phyloP scores from a whole-genome alignment of 2,329 filamentous ascomycete genomes.

The Colletotrichum musae region DNA sequence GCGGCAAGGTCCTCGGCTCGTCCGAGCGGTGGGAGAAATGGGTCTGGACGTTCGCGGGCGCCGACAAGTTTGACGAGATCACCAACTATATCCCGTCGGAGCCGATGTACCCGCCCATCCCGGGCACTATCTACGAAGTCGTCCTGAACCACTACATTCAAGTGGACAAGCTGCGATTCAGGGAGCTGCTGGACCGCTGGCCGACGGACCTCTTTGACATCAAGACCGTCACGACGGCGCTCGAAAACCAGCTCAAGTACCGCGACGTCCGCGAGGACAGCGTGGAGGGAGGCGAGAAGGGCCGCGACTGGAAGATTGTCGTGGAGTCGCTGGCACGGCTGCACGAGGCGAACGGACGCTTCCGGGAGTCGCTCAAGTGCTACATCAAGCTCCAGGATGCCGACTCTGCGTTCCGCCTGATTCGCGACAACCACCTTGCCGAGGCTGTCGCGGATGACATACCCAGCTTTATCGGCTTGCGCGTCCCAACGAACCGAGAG shows the following conservation, averaged over 20 bases:
- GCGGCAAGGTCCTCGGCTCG: constrained; percentile 85
- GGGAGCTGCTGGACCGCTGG: constrained; percentile 86
- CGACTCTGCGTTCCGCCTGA: constrained; percentile 87
- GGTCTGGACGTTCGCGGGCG: constrained; percentile 92
- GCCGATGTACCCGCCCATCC: constrained; percentile 83
- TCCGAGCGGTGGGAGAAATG: constrained; percentile 93
- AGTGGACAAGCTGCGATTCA: constrained; percentile 81
- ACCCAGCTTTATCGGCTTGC: constrained; percentile 86
- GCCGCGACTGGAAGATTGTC: constrained; percentile 90
- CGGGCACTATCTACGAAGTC: constrained; percentile 88
- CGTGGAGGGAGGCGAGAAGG: constrained; percentile 79
- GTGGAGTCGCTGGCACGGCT: constrained; percentile 88
- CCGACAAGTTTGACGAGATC: constrained; percentile 91
- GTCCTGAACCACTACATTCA: constrained; percentile 91
- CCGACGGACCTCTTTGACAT: constrained; percentile 87
- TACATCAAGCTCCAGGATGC: constrained; percentile 95
- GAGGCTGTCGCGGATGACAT: constrained; percentile 93
- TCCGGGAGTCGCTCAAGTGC: constrained; percentile 87
- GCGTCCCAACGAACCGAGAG: constrained; percentile 81
- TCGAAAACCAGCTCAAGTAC: constrained; percentile 86
- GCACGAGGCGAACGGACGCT: constrained; percentile 84
- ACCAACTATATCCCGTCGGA: constrained; percentile 84
- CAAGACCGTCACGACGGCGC: constrained; percentile 79
- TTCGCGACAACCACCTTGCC: constrained; percentile 90
- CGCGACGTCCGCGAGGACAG: constrained; percentile 83